Base-by-base conservation (phyloP, 441 rosid species). In the Dalechampia spathulata region DNA sequence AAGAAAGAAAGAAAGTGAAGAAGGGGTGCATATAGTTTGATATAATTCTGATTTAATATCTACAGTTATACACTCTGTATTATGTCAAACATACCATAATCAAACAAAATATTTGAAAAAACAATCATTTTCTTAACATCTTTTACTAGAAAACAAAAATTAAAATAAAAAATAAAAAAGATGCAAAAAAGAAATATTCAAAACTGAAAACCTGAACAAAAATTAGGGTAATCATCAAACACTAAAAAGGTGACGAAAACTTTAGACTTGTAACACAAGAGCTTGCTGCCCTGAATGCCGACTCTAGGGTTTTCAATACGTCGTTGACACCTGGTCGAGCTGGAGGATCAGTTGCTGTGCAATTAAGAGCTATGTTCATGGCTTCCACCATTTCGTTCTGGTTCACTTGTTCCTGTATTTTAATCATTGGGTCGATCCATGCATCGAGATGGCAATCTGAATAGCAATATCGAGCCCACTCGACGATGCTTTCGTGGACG, bases 381-480 rank as follows among this genome's bases (percentile, higher is more conserved):
- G 78, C 67, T 37, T 79, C 78, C 10, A 85, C 76, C 16, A 80
- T 72, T 72, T 77, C 75, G 0, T 56, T 70, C 28, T 76, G 75
- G 54, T 65, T 46, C 26, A 23, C 55, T 13, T 70, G 55, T n/a
- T 69, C 63, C 4, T 74, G 44, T 34, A 26, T 74, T 50, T 60
- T 65, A 38, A 85, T 72, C n/a, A 46, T 55, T 34, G 85, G 73
- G 62, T 90, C 95, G 6, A 87, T 64, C 98, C 98, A 90, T 57
- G 22, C 11, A 34, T 82, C 78, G 0, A 83, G 62, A 60, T 79
- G 87, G 25, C 86, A 79, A 28, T 83, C 85, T 0, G 90, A 80
- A 69, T 81, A 87, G 77, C 94, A 83, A 57, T 83, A 72, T 16
- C 77, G 65, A 26, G 85, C 88, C 96, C 92, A 90, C 38, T 83